These are phyloP conservation scores for Hyparrhenia diplandra DNA, from an alignment of 176 grass and related monocot genomes.

Conservation along the genomic window DNA sequence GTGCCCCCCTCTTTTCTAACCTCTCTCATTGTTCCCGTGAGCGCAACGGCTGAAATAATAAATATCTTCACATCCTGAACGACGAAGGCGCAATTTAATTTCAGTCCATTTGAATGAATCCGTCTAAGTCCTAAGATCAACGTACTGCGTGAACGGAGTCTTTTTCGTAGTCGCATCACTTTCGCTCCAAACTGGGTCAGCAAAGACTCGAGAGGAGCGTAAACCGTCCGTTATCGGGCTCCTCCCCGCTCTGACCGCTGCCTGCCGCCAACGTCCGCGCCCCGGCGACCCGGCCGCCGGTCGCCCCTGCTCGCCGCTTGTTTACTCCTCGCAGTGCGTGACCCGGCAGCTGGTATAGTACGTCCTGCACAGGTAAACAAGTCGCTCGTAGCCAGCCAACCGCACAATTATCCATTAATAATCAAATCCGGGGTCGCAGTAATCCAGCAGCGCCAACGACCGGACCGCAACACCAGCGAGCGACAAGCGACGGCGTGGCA, in stretches of 20 bases:
- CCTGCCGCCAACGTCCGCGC: conserved; percentile 4
- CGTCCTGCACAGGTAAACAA: conserved; percentile 21
- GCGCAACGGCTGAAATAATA: neutral
- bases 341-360: neutral
- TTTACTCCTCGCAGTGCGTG: conserved; percentile 33
- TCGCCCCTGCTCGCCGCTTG: neutral
- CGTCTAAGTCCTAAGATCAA: too few species aligned
- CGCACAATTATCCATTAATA: neutral
- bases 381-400: neutral
- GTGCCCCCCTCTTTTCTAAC: neutral
- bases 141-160: too few species aligned
- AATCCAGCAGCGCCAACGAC: neutral
- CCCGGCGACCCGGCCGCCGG: conserved; percentile 11
- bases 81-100: neutral
- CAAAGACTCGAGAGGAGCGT: neutral
- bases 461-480: neutral
- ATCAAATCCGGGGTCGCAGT: neutral
- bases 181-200: neutral
- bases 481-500: conserved; percentile 11
- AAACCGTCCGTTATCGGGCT: neutral
- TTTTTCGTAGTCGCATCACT: neutral
- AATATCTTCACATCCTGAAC: neutral
- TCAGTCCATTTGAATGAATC: too few species aligned
- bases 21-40: neutral
- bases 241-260: conserved; percentile 23